Conservation (phyloP, 2,329 filamentous ascomycete genomes). For the Xylariaceae sp. region DNA sequence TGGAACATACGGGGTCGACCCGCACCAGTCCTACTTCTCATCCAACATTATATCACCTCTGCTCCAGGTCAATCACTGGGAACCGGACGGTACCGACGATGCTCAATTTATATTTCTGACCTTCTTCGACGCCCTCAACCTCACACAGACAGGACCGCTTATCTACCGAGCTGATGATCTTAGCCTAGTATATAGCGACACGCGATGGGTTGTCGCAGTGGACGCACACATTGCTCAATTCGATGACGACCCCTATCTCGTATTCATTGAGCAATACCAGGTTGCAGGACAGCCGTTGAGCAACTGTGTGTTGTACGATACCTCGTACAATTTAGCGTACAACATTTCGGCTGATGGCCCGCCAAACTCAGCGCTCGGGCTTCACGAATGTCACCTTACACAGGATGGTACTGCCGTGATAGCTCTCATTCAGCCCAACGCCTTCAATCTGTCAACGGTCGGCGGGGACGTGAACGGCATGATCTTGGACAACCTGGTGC, state of each 20-base stretch:
- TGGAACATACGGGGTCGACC: conserved; percentile 25
- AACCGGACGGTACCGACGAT: conserved; percentile 24
- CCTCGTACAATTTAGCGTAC: conserved; percentile 22
- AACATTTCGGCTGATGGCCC: conserved; percentile 13
- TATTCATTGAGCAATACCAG: conserved; percentile 11
- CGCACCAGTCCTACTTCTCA: conserved; percentile 33
- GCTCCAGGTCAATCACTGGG: conserved; percentile 33
- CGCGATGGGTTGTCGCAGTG: conserved; percentile 13
- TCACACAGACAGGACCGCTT: conserved; percentile 29
- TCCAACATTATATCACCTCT: conserved; percentile 32
- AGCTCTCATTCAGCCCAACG: conserved; percentile 18
- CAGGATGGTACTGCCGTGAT: conserved; percentile 19
- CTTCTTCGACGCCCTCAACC: conserved; percentile 16
- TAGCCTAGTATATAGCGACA: conserved; percentile 36
- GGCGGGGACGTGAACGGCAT: conserved; percentile 13
- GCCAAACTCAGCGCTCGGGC: conserved; percentile 12
- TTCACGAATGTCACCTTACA: conserved; percentile 26
- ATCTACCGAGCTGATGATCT: conserved; percentile 34
- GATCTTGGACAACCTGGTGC: conserved; percentile 15
- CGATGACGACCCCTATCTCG: conserved; percentile 13
- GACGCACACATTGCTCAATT: conserved; percentile 12
- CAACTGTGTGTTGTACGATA: conserved; percentile 20
- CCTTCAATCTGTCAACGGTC: conserved; percentile 12
- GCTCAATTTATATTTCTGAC: conserved; percentile 34
- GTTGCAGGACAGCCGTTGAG: conserved; percentile 3